Base-by-base conservation (phyloP, 176 grass and related monocot genomes). In the Zea luxurians region DNA sequence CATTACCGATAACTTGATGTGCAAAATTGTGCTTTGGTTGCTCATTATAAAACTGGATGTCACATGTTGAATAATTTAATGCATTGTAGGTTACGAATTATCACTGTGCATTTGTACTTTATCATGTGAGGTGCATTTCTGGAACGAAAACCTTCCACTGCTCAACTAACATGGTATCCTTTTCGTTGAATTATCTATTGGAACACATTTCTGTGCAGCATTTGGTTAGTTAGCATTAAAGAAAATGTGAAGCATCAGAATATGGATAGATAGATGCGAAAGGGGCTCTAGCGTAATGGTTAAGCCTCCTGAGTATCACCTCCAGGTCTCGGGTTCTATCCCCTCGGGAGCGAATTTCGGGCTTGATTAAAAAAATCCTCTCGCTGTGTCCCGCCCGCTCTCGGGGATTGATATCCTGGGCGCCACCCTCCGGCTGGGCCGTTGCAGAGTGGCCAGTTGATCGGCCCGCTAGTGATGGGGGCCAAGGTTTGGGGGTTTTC, bases 161-260 rank as follows among this genome's bases (percentile, higher is more conserved):
- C 17, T 78, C 6, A 58, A 65, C 66, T 71, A 43, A 20, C 3
- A 62, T 81, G 40, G 1, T 52, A n/a, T 71, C 20, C 16, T 72
- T 16, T 67, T 68, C n/a, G 13, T 17, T 61, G 27, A 10, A 38
- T 12, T 63, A 61, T 86, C 67, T 67, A 34, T n/a, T 59, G 7
- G 34, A 66, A 55, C 41, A 49, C 34, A 18, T 54, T 48, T 73
- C 6, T 60, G 4, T 12, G 70, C 18, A 66, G 42, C 70, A 3
- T 49, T 81, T 11, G 4, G 37, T 75, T 86, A 63, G n/a, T 75
- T 80, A 18, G 49, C 36, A 67, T 17, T 74, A 80, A 7, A 75
- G 61, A 61, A 73, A 42, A 70, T 41, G 44, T 52, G 1, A 59
- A 66, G 20, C 58, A 41, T 49, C 68, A 60, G 38, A 48, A 8